A percentile compares a stretch with the other conserved stretches of the same genome.
Evolutionary conservation across 2,329 filamentous ascomycete species (phyloP).

Genomic region (Dactylellina haptotyla): DNA sequence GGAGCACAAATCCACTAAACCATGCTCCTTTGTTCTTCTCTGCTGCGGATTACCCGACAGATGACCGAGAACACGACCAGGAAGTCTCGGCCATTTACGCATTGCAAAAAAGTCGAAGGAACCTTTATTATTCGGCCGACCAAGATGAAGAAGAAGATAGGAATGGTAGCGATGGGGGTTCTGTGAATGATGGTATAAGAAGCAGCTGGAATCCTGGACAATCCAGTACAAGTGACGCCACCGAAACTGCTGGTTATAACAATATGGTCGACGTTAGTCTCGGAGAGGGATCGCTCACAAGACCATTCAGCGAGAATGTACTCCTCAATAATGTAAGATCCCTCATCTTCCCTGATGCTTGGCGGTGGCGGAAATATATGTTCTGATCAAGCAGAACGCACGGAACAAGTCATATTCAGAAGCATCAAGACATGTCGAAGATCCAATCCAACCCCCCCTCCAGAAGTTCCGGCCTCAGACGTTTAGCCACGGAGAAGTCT

Average conservation of each 20-base stretch:
- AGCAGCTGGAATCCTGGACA: slow-evolving; percentile 72
- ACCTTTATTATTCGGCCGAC: slow-evolving; percentile 72
- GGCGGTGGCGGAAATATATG: background rate
- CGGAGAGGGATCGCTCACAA: slow-evolving; percentile 63
- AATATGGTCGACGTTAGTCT: slow-evolving; percentile 58
- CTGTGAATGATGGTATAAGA: slow-evolving; percentile 66
- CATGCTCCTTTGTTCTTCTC: slow-evolving; percentile 91
- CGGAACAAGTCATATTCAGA: slow-evolving; percentile 27
- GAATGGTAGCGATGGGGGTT: slow-evolving; percentile 53
- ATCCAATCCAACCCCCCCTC: slow-evolving; percentile 30
- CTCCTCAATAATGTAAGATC: slow-evolving; percentile 36
- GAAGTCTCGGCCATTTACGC: slow-evolving; percentile 96
- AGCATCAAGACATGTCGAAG: slow-evolving; percentile 33
- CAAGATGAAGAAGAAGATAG: slow-evolving; percentile 69
- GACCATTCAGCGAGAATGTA: slow-evolving; percentile 55
- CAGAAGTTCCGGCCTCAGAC: slow-evolving; percentile 40
- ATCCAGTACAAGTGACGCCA: slow-evolving; percentile 63
- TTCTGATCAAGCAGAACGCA: slow-evolving; percentile 20
- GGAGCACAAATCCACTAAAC: slow-evolving; percentile 58
- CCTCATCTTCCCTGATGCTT: slow-evolving; percentile 25
- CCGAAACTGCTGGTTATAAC: slow-evolving; percentile 55
- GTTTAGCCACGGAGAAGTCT: background rate
- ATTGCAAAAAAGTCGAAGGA: slow-evolving; percentile 85
- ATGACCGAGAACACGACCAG: slow-evolving; percentile 87
- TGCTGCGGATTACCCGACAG: slow-evolving; percentile 88